A percentile compares a stretch with the other conserved stretches of the same genome.
phyloP scores from a whole-genome alignment of 169 alveolate species.

The Cystoisospora suis region DNA sequence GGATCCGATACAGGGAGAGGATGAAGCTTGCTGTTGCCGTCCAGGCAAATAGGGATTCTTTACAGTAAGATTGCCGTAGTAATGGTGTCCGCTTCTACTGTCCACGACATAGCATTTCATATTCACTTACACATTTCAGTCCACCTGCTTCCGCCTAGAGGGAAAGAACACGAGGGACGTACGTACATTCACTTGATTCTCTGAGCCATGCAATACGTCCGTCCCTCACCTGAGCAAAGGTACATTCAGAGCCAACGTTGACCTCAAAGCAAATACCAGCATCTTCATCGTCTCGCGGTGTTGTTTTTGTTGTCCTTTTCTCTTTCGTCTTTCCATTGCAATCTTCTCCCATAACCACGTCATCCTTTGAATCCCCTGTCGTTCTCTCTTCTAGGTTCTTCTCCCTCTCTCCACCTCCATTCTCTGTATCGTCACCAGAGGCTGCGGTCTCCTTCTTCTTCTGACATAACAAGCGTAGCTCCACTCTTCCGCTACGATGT shows the following conservation, averaged over 20 bases:
- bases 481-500: slow-evolving; percentile 64
- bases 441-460: neutral
- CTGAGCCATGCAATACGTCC: neutral
- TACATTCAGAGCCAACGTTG: slow-evolving; percentile 57
- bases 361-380: neutral
- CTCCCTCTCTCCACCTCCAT: neutral
- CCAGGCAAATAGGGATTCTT: no score
- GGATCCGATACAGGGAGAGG: no score
- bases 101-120: no score
- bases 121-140: no score
- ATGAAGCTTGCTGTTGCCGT: no score
- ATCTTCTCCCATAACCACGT: neutral
- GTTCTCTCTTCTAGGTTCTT: no score
- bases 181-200: no score
- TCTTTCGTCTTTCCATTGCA: neutral
- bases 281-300: neutral
- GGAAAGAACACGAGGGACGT: no score
- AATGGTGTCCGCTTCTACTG: no score
- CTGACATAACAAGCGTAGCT: slow-evolving; percentile 49
- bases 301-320: no score
- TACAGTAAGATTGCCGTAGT: no score
- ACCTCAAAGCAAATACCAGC: slow-evolving; percentile 55
- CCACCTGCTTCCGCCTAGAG: no score
- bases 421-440: neutral
- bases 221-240: slow-evolving; percentile 51